These are phyloP conservation scores for Fusarium oligoseptatum DNA, from an alignment of 2,329 filamentous ascomycete species.

Conservation along the genomic window DNA sequence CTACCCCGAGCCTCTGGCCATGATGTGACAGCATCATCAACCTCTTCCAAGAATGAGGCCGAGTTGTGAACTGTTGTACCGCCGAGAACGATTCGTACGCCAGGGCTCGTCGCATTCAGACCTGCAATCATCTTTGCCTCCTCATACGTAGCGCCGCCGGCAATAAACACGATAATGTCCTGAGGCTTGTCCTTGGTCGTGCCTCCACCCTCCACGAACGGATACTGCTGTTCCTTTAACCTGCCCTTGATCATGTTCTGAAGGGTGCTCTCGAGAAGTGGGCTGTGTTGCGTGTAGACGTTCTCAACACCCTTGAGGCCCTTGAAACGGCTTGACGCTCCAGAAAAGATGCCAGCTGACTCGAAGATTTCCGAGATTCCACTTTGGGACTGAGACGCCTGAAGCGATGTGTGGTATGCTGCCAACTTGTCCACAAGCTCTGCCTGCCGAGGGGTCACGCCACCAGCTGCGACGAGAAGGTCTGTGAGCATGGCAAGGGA, in stretches of 20 bases:
- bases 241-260: slow-evolving; percentile 95
- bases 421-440: slow-evolving; percentile 86
- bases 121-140: slow-evolving; percentile 97
- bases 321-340: slow-evolving; percentile 88
- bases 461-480: slow-evolving; percentile 85
- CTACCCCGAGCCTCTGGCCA: slow-evolving; percentile 78
- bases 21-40: slow-evolving; percentile 86
- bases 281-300: slow-evolving; percentile 97
- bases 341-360: slow-evolving; percentile 89
- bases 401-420: slow-evolving; percentile 87
- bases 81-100: slow-evolving; percentile 88
- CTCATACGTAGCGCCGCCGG: slow-evolving; percentile 95
- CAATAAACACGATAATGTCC: slow-evolving; percentile 94
- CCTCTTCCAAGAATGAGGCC: slow-evolving; percentile 87
- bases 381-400: slow-evolving; percentile 79
- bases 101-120: slow-evolving; percentile 91
- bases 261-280: slow-evolving; percentile 85
- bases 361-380: slow-evolving; percentile 95
- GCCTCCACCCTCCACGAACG: slow-evolving; percentile 90
- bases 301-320: slow-evolving; percentile 98
- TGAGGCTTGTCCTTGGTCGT: slow-evolving; percentile 95
- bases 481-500: slow-evolving; percentile 88
- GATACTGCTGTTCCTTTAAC: slow-evolving; percentile 87
- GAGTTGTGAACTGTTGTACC: slow-evolving; percentile 93
- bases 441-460: slow-evolving; percentile 80